Evolutionary conservation across 345 rosid species (phyloP).

Genomic region (Salix arbutifolia): DNA sequence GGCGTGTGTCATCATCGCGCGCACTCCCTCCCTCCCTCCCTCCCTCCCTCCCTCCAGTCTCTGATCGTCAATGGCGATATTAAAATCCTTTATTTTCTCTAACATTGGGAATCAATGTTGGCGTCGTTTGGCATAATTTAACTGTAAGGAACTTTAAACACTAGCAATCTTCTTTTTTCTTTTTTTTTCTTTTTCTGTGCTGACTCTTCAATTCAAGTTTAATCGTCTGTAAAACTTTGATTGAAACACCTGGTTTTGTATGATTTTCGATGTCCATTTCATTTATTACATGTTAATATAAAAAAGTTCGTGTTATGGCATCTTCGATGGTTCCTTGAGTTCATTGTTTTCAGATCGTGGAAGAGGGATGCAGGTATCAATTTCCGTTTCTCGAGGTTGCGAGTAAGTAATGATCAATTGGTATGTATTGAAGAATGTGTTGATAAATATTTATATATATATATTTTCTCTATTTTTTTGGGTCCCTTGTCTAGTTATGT

Average conservation of each 20-base stretch:
- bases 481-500: no score
- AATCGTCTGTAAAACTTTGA: no score
- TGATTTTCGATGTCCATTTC: no score
- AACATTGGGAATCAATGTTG: constrained; percentile 6
- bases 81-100: constrained; percentile 10
- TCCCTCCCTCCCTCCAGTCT: neutral
- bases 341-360: constrained; percentile 49
- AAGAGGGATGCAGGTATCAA: constrained; percentile 42
- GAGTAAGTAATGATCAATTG: neutral
- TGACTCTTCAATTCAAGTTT: no score
- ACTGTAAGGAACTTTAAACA: no score
- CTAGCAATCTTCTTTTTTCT: no score
- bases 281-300: neutral
- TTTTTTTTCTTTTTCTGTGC: no score
- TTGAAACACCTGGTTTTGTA: no score
- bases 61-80: constrained; percentile 5
- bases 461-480: no score
- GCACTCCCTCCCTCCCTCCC: neutral
- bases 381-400: constrained; percentile 7
- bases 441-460: neutral
- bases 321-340: constrained; percentile 32
- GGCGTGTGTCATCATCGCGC: neutral
- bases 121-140: neutral
- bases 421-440: constrained; percentile 2
- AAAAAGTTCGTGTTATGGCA: constrained; percentile 36